Conservation (phyloP, 2,329 filamentous ascomycete genomes). For the Raffaelea ambrosiae region DNA sequence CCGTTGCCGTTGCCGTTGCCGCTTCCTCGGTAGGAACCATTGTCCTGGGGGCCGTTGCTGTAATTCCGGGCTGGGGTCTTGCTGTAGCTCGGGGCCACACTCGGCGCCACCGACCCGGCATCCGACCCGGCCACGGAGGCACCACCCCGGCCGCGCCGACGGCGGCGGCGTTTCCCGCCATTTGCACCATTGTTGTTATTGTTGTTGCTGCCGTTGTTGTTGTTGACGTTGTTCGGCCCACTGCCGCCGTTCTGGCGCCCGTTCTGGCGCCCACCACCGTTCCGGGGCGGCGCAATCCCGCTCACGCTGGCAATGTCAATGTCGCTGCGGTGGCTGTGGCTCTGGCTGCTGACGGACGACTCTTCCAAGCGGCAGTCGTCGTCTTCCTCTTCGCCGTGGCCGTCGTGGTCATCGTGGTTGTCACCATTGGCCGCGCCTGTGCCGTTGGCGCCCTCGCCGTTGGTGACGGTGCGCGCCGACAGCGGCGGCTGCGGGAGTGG, state of each 20-base stretch:
- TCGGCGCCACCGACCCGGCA: neutral
- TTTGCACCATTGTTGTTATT: neutral
- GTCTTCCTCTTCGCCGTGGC: neutral
- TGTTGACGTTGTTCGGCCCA: neutral
- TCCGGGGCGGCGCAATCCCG: neutral
- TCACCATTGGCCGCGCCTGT: neutral
- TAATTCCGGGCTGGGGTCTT: neutral
- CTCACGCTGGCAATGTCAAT: neutral
- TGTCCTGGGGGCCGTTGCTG: neutral
- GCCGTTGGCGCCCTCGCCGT: neutral
- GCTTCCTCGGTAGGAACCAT: no score
- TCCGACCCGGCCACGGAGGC: neutral
- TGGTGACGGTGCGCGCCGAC: neutral
- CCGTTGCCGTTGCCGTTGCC: neutral
- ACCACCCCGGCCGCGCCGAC: neutral
- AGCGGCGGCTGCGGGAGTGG: neutral
- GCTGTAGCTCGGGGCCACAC: neutral
- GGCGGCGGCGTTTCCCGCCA: neutral
- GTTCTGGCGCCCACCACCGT: neutral
- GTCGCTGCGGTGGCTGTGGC: neutral
- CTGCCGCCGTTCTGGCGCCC: neutral
- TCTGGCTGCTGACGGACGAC: neutral
- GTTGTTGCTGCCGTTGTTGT: neutral
- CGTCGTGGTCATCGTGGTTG: neutral
- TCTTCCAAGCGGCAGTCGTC: neutral